Evolutionary conservation across 2,329 filamentous ascomycete species (phyloP), one percentile per base, ranked within the genome.

Genomic region (Fusarium floridanum): DNA sequence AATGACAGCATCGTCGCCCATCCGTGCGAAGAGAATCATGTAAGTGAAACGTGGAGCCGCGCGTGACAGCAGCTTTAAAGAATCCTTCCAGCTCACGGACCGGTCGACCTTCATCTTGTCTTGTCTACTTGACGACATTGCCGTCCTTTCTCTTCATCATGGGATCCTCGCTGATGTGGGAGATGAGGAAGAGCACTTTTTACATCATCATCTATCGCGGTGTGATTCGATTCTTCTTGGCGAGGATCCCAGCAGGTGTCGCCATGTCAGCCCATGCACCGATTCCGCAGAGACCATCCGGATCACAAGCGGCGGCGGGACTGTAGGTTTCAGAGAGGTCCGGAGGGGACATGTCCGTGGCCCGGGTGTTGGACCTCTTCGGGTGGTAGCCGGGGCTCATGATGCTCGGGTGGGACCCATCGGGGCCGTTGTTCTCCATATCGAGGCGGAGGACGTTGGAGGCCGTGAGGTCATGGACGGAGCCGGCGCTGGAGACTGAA

Each of bases 261-360:
- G 68, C 37, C 22, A 60, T 60, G 36, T 78, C 74, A 48, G 76
- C 76, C 76, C 76, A 78, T 9, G 74, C 69, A 34, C 76, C 76
- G 45, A 77, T 68, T 34, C 68, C 76, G 27, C 61, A 74, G 16
- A 78, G 65, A 45, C 71, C 55, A 41, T 60, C 70, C 22, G 61
- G 60, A 39, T 68, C 67, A 43, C 63, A 62, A 41, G 36, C 62
- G 24, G 56, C 22, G 12, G 61, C 56, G 16, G 69, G 61, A 45
- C 37, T 53, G 41, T 60, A 65, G 43, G 66, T 34, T n/a, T 73
- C 72, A n/a, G 64, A 64, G 12, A 71, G 59, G 5, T 67, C 64
- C 37, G 71, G 36, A 24, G 65, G 59, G 24, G 64, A 68, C 45
- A 66, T 39, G 55, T 73, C 74, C 24, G 72, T 72, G 39, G 62